A percentile compares a stretch with the other conserved stretches of the same genome.
Conservation (phyloP, 2,329 filamentous ascomycete genomes). For the Diaporthe citri region DNA sequence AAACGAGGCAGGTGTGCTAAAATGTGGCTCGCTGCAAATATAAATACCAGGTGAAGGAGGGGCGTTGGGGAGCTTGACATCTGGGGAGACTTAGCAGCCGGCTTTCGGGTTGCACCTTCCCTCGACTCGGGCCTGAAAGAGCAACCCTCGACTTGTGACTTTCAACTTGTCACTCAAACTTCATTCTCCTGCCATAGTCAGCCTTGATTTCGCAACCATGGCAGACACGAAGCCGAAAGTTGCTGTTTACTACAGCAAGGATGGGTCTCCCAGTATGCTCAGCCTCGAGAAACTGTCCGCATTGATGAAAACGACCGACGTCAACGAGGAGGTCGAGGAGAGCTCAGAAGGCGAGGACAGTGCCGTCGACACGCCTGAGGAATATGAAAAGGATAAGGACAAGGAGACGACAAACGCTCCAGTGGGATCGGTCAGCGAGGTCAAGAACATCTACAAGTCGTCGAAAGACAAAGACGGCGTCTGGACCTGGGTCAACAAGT, state of each 20-base stretch:
- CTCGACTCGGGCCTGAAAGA: not conserved
- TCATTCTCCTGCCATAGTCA: not conserved
- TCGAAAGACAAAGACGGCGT: constrained; percentile 62
- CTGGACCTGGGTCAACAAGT: constrained; percentile 67
- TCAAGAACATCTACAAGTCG: constrained; percentile 57
- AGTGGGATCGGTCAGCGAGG: constrained; percentile 53
- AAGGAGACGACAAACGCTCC: constrained; percentile 30
- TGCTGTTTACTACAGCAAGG: constrained; percentile 19
- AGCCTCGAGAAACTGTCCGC: constrained; percentile 24
- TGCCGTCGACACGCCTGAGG: not conserved
- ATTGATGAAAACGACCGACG: constrained; percentile 7
- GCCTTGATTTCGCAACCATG: not conserved
- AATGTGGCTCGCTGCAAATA: not conserved
- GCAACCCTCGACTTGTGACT: not conserved
- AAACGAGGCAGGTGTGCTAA: not conserved
- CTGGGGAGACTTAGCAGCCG: not conserved
- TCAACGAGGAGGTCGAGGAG: not conserved
- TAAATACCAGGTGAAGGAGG: not conserved
- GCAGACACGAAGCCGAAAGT: constrained; percentile 33
- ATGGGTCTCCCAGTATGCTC: constrained; percentile 16
- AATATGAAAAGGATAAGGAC: not conserved
- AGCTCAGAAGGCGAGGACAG: constrained; percentile 24
- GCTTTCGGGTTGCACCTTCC: not conserved
- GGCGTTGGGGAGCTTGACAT: not conserved
- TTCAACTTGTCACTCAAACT: not conserved